These are phyloP conservation scores for Gaertneriomyces sp. DNA, from an alignment of 192 early-diverging fungal species.

Conservation along the genomic window DNA sequence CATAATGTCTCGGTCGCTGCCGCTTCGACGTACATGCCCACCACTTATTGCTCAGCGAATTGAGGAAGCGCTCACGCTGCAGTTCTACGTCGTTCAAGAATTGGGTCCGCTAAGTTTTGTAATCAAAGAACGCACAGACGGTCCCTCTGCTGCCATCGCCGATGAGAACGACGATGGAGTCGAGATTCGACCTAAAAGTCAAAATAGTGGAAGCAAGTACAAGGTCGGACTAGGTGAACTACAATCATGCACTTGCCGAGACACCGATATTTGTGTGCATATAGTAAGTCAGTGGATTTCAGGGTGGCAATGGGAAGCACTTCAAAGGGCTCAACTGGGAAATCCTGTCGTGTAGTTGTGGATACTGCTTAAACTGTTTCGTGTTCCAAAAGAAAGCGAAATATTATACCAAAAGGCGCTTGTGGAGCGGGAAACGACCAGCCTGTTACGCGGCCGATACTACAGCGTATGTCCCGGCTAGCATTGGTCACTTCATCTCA, in stretches of 20 bases:
- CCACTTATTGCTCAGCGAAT: conserved; percentile 28
- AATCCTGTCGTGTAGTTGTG: conserved; percentile 35
- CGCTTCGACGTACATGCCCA: conserved; percentile 40
- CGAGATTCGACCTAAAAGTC: neutral
- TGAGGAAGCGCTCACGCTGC: conserved; percentile 32
- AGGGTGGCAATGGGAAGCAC: neutral
- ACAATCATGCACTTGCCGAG: conserved; percentile 40
- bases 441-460: conserved; percentile 29
- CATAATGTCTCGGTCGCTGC: conserved; percentile 34
- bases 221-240: conserved; percentile 43
- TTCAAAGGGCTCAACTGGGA: neutral
- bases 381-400: conserved; percentile 31
- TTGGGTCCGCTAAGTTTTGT: conserved; percentile 50
- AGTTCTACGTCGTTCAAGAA: conserved; percentile 46
- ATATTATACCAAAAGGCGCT: conserved; percentile 41
- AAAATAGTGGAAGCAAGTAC: conserved; percentile 17
- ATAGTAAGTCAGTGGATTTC: conserved; percentile 26
- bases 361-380: conserved; percentile 50
- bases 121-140: conserved; percentile 30
- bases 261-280: conserved; percentile 40
- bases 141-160: neutral
- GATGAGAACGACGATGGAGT: neutral
- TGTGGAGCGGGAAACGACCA: conserved; percentile 44
- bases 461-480: conserved; percentile 9
- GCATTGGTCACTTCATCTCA: neutral